Percentiles rank a stretch among this genome's conserved stretches.
phyloP scores from a whole-genome alignment of 2,329 filamentous ascomycete species.

The Fusarium sulawesiense region DNA sequence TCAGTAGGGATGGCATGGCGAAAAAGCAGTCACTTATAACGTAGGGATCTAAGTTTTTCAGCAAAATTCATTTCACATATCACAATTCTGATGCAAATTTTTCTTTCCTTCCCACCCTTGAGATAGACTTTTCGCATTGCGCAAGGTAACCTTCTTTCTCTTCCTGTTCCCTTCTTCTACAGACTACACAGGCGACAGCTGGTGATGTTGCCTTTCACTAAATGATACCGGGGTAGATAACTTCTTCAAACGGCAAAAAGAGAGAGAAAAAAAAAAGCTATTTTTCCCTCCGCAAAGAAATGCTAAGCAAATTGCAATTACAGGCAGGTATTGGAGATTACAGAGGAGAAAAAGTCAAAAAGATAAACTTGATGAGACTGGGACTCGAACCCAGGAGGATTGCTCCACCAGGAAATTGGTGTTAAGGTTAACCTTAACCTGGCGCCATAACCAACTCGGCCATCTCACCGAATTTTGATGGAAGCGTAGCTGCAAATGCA shows the following conservation, averaged over 20 bases:
- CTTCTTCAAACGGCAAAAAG: background rate
- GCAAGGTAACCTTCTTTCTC: background rate
- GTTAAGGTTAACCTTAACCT: conserved; percentile 37
- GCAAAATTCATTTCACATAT: background rate
- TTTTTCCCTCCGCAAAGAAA: background rate
- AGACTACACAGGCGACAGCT: background rate
- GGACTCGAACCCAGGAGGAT: conserved; percentile 39
- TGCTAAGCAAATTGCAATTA: background rate
- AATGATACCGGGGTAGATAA: background rate
- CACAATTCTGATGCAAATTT: background rate
- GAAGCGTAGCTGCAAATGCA: fast-evolving
- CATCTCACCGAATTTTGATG: conserved; percentile 28
- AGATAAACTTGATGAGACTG: conserved; percentile 23
- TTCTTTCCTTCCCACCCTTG: background rate
- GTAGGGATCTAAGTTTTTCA: background rate
- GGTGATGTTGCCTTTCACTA: background rate
- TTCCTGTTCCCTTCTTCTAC: background rate
- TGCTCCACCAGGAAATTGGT: conserved; percentile 35
- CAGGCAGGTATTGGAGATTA: conserved; percentile 49
- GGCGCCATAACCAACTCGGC: conserved; percentile 38
- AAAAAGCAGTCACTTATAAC: background rate
- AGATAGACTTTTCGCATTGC: background rate
- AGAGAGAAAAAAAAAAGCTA: background rate
- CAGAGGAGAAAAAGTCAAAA: background rate
- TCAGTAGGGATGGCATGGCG: background rate